Percentiles rank a stretch among this genome's conserved stretches.
Evolutionary conservation across 345 rosid species (phyloP).

Genomic region (Trapa incisa): DNA sequence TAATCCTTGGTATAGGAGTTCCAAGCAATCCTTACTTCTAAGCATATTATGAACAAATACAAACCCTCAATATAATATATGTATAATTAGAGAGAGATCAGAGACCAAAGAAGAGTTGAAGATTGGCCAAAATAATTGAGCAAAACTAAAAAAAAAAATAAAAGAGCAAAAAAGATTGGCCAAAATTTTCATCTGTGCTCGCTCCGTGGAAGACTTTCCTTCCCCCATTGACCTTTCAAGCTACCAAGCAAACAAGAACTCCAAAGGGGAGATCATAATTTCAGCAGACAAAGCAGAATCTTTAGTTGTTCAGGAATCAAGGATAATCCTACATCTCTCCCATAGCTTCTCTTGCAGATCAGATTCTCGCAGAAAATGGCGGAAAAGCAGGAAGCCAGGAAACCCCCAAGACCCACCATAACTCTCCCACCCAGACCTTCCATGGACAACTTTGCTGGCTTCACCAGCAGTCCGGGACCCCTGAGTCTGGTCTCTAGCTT

Average conservation of each 20-base stretch:
- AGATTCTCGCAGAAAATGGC: slow-evolving; percentile 25
- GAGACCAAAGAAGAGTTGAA: too few species aligned
- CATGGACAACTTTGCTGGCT: slow-evolving; percentile 37
- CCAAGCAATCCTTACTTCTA: too few species aligned
- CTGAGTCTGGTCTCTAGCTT: slow-evolving; percentile 76
- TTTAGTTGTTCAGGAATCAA: neutral
- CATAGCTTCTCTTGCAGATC: neutral
- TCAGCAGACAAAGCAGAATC: neutral
- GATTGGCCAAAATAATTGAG: neutral
- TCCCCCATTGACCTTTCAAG: neutral
- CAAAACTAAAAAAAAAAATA: neutral
- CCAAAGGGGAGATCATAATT: neutral
- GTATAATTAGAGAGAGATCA: too few species aligned
- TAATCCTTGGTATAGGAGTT: too few species aligned
- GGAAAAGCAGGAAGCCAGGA: slow-evolving; percentile 25
- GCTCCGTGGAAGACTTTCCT: slow-evolving; percentile 1
- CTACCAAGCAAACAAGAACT: neutral
- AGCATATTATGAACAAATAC: too few species aligned
- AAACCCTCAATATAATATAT: too few species aligned
- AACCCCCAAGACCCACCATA: slow-evolving; percentile 49
- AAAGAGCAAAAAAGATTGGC: neutral
- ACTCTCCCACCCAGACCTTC: slow-evolving; percentile 58
- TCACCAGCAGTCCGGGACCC: slow-evolving; percentile 69
- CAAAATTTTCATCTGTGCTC: neutral
- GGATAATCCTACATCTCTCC: neutral